Evolutionary conservation across 495 filamentous ascomycete species (phyloP).

Genomic region (Aspergillus funiculosus): DNA sequence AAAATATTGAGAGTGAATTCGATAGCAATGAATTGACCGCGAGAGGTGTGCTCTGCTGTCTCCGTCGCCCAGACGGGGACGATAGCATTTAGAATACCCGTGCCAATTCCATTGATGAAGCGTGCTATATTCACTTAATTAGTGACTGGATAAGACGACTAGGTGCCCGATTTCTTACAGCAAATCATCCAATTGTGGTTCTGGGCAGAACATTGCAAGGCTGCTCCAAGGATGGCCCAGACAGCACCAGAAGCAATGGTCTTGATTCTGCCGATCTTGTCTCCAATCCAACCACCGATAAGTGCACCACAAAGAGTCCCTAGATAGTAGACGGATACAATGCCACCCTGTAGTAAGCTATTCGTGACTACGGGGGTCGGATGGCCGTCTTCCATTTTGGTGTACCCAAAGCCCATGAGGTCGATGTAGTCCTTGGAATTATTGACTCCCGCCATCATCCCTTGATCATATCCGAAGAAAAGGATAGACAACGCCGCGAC

Average conservation of each 20-base stretch:
- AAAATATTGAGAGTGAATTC: slow-evolving; percentile 72
- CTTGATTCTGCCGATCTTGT: slow-evolving; percentile 57
- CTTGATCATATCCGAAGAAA: slow-evolving; percentile 63
- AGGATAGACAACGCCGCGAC: slow-evolving; percentile 56
- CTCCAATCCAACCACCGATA: slow-evolving; percentile 55
- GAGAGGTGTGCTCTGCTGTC: slow-evolving; percentile 59
- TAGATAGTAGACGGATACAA: slow-evolving; percentile 66
- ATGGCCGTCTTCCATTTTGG: slow-evolving; percentile 40
- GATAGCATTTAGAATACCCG: slow-evolving; percentile 66
- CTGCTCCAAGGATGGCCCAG: slow-evolving; percentile 55
- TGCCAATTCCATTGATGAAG: slow-evolving; percentile 63
- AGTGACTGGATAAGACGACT: not conserved
- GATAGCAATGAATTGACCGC: slow-evolving; percentile 66
- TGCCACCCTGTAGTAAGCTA: slow-evolving; percentile 61
- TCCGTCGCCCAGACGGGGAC: slow-evolving; percentile 70
- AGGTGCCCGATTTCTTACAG: slow-evolving; percentile 28
- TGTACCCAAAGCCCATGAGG: slow-evolving; percentile 61
- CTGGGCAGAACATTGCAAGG: slow-evolving; percentile 56
- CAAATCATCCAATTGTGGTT: slow-evolving; percentile 69
- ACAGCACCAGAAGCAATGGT: slow-evolving; percentile 51
- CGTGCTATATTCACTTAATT: slow-evolving; percentile 41
- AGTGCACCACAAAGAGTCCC: slow-evolving; percentile 58
- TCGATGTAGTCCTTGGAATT: slow-evolving; percentile 58
- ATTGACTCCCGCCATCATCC: slow-evolving; percentile 74
- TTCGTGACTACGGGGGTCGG: slow-evolving; percentile 51